Evolutionary conservation across 768 basidiomycete species (phyloP).

Genomic region (Phaeotremella skinneri): DNA sequence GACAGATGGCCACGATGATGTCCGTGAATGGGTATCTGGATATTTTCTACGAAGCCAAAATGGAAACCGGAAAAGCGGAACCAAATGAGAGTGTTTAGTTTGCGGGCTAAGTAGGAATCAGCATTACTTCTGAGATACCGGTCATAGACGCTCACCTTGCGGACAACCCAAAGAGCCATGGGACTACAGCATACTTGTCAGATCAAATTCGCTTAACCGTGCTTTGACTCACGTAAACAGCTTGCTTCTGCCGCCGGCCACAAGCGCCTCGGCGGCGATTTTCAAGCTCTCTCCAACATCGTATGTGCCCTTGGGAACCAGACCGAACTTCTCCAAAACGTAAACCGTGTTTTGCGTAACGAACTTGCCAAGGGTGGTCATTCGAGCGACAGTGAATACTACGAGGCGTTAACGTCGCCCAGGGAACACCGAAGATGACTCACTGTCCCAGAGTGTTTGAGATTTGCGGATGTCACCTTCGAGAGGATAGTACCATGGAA

Average conservation of each 20-base stretch:
- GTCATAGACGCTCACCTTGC: conserved; percentile 31
- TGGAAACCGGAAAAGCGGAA: background rate
- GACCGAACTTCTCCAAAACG: conserved; percentile 69
- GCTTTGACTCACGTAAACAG: conserved; percentile 48
- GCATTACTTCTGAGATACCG: too few species aligned
- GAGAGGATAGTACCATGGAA: conserved; percentile 93
- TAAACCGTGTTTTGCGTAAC: conserved; percentile 78
- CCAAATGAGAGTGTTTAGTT: conserved; percentile 20
- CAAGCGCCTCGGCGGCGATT: conserved; percentile 72
- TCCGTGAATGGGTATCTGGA: background rate
- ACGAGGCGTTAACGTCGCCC: conserved; percentile 4
- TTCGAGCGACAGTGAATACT: conserved; percentile 63
- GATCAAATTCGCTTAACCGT: background rate
- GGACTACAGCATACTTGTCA: conserved; percentile 27
- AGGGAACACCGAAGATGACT: conserved; percentile 11
- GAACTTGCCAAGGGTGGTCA: conserved; percentile 79
- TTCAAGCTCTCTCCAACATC: conserved; percentile 86
- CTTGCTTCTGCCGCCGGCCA: conserved; percentile 82
- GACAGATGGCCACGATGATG: background rate
- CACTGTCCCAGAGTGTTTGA: conserved; percentile 85
- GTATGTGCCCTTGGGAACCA: conserved; percentile 88
- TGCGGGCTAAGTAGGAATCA: conserved; percentile 19
- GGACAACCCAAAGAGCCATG: conserved; percentile 49
- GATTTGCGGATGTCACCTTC: conserved; percentile 90
- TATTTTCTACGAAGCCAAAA: background rate